Base-by-base conservation (phyloP, 495 filamentous ascomycete species). In the Neurospora sp. region DNA sequence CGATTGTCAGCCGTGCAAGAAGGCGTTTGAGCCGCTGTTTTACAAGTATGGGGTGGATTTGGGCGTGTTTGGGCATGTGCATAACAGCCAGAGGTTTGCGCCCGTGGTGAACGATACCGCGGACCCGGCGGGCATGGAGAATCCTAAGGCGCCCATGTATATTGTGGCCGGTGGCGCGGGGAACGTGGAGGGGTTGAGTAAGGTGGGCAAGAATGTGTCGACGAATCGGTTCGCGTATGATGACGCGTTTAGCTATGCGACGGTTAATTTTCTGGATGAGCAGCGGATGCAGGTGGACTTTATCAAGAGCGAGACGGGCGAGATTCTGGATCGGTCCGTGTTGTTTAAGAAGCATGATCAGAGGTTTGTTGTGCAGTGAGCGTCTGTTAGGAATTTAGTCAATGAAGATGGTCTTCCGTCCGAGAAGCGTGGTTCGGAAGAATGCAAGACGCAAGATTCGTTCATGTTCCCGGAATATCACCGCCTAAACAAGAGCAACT, bases 21-120 rank as follows among this genome's bases (percentile, higher is more conserved):
- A 75, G 6, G 86, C 86, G 8, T 91, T 91, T 71, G 88, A 91
- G 78, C 79, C 82, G 9, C 73, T 91, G 10, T 78, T 90, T 39
- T 87, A 87, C 77, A 81, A 84, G 68, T 89, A 90, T 76, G 87
- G 87, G 9, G 88, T 91, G 22, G 89, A 91, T 73, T 77, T 91
- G 8, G 87, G 81, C 39, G 83, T 90, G 9, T 88, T 88, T 77
- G 89, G 89, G 3, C 89, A 91, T 75, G 85, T 87, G 22, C 89
- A 91, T 59, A 88, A 77, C 38, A 74, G 71, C 45, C 75, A 77
- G 70, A 31, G 75, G 27, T 77, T 77, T 61, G 37, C 40, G 70
- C 82, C 83, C 17, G 76, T 79, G 1, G 76, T 76, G 71, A 78
- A 89, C 68, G 78, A 77, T 38, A 82, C 76, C 0, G 83, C 81